A percentile compares a stretch with the other conserved stretches of the same genome.
These are phyloP conservation scores for Fusarium musae DNA, from an alignment of 2,329 filamentous ascomycete genomes.

Conservation along the genomic window DNA sequence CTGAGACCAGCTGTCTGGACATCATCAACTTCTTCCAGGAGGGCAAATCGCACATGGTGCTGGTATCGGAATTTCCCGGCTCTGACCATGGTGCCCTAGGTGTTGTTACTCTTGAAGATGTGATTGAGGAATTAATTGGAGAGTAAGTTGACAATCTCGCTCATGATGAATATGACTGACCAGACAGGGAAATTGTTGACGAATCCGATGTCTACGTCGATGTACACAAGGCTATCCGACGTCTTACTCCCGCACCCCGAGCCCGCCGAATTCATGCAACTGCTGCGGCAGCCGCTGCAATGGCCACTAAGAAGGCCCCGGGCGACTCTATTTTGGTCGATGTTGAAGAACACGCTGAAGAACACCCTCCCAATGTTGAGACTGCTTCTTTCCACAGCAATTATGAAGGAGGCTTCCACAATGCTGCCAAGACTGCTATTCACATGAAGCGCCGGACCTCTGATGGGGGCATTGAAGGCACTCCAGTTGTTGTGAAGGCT, in stretches of 20 bases:
- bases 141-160: constrained; percentile 70
- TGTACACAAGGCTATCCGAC: constrained; percentile 96
- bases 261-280: constrained; percentile 64
- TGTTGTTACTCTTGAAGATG: constrained; percentile 95
- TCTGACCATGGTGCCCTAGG: constrained; percentile 90
- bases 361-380: constrained; percentile 32
- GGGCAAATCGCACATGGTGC: constrained; percentile 98
- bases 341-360: constrained; percentile 57
- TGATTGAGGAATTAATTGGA: constrained; percentile 98
- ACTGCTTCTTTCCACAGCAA: constrained; percentile 55
- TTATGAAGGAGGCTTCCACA: constrained; percentile 52
- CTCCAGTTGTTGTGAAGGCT: constrained; percentile 65
- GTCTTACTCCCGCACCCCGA: constrained; percentile 85
- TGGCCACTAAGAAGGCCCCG: constrained; percentile 47
- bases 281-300: constrained; percentile 45
- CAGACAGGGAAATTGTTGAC: constrained; percentile 89
- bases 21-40: constrained; percentile 99
- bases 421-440: constrained; percentile 64
- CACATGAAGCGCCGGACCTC: constrained; percentile 70
- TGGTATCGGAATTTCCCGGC: constrained; percentile 91
- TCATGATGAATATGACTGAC: constrained; percentile 21
- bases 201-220: constrained; percentile 99
- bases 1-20: constrained; percentile 95
- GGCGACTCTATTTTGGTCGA: constrained; percentile 49
- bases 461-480: constrained; percentile 61